Evolutionary conservation across 129 eudicot species (phyloP).

Genomic region (Artemisia argyi): DNA sequence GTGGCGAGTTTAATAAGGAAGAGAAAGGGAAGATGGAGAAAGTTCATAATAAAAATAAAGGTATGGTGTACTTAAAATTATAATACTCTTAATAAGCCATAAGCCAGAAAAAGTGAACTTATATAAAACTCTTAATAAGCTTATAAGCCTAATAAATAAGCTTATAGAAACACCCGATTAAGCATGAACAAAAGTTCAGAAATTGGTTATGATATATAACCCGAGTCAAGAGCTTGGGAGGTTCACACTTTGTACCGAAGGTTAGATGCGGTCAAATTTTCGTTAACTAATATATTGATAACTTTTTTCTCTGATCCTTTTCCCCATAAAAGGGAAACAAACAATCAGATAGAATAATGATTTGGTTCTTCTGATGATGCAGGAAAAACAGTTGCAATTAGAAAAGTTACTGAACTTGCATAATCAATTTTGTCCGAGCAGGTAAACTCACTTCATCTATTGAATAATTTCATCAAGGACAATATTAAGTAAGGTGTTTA

Average conservation of each 20-base stretch:
- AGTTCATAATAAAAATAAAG: no score
- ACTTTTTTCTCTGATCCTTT: neutral
- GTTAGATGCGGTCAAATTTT: constrained; percentile 25
- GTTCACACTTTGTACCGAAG: constrained; percentile 97
- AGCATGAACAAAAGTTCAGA: no score
- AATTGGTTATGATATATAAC: no score
- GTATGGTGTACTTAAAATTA: no score
- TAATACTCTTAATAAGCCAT: no score
- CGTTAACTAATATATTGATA: neutral
- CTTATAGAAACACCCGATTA: no score
- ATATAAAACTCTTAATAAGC: no score
- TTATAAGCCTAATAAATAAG: no score
- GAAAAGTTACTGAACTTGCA: constrained; percentile 64
- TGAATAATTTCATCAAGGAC: neutral
- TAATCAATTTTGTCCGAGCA: constrained; percentile 45
- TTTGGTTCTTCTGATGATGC: constrained; percentile 18
- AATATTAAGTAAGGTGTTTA: neutral
- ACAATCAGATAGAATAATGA: neutral
- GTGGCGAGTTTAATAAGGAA: no score
- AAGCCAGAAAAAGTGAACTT: no score
- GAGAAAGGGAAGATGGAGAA: no score
- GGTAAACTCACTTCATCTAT: constrained; percentile 26
- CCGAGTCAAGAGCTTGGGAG: constrained; percentile 87
- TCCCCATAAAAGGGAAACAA: neutral
- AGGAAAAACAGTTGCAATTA: constrained; percentile 93